Conservation (phyloP, 2,329 filamentous ascomycete species). For the Calonectria crousiana region DNA sequence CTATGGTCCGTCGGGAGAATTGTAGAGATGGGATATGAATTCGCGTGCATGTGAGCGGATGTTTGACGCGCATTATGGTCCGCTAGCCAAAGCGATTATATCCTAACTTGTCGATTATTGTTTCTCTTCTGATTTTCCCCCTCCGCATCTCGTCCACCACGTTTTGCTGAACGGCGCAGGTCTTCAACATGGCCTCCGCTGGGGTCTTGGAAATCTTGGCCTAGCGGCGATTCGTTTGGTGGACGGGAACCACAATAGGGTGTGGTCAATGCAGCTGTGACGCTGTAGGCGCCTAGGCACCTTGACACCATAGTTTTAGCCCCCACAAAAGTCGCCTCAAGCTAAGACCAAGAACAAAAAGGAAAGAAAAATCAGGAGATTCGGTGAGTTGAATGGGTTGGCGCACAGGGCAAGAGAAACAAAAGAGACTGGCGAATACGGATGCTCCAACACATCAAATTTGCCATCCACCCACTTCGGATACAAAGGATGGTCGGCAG, state of each 20-base stretch:
- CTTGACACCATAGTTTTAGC: slow-evolving; percentile 4
- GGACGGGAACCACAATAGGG: slow-evolving; percentile 31
- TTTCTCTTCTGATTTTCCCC: neutral
- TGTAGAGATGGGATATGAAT: neutral
- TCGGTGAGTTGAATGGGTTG: slow-evolving; percentile 3
- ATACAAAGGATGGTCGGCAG: slow-evolving; percentile 5
- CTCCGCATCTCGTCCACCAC: neutral
- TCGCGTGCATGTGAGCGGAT: neutral
- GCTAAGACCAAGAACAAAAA: neutral
- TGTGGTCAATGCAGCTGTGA: slow-evolving; percentile 41
- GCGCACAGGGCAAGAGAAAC: neutral
- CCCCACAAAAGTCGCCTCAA: slow-evolving; percentile 5
- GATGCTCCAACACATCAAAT: slow-evolving; percentile 3
- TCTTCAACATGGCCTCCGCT: neutral
- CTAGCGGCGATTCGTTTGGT: slow-evolving; percentile 16
- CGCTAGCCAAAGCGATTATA: neutral
- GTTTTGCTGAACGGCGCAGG: neutral
- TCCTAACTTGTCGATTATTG: neutral
- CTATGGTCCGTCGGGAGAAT: neutral
- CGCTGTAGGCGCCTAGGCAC: slow-evolving; percentile 3
- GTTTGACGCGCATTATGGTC: neutral
- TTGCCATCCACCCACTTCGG: neutral
- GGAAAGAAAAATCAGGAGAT: neutral
- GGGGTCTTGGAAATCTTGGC: neutral
- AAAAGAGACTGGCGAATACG: neutral